Conservation (phyloP, 169 alveolate species). For the Plasmodium blacklocki region DNA sequence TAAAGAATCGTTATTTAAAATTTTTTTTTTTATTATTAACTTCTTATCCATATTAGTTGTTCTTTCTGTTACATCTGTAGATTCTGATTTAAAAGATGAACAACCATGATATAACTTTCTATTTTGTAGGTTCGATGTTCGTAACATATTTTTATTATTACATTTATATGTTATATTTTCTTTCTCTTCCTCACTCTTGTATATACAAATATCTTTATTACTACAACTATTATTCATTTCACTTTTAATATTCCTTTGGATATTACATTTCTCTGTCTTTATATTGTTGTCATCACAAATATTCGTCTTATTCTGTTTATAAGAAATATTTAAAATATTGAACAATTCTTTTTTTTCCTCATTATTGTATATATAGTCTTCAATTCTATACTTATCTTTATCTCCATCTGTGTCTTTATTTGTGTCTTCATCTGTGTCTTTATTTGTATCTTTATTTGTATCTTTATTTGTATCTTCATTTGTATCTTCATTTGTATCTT, state of each 20-base stretch:
- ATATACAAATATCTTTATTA: too few relatives aligned
- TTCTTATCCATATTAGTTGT: background rate
- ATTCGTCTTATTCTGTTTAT: too few relatives aligned
- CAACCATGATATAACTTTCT: constrained; percentile 4
- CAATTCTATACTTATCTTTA: background rate
- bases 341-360: constrained; percentile 8
- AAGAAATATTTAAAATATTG: background rate
- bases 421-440: background rate
- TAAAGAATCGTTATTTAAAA: background rate
- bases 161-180: background rate
- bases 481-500: too few relatives aligned
- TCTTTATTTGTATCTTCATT: background rate
- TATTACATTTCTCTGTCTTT: background rate
- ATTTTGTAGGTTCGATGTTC: background rate
- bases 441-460: too few relatives aligned
- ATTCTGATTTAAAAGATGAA: constrained; percentile 47
- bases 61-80: constrained; percentile 72
- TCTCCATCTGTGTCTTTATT: background rate
- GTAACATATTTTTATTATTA: background rate
- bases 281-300: too few relatives aligned
- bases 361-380: background rate
- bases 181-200: background rate
- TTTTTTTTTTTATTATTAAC: constrained; percentile 1
- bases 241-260: background rate
- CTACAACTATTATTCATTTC: too few relatives aligned